phyloP scores from a whole-genome alignment of 2,329 filamentous ascomycete genomes.

The Colletotrichum musae region DNA sequence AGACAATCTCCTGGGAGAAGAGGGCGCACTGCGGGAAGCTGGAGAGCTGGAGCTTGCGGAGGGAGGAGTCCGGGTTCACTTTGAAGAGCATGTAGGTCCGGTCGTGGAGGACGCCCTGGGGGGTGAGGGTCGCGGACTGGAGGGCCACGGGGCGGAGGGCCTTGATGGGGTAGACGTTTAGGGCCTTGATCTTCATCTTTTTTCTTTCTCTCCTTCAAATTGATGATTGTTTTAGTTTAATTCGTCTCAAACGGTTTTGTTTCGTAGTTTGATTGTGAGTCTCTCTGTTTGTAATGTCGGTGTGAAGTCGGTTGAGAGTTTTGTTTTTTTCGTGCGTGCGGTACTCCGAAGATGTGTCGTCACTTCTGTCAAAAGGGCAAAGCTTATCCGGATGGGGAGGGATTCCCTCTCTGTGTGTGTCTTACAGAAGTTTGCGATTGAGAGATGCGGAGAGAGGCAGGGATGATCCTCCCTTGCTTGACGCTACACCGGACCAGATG shows the following conservation, averaged over 20 bases:
- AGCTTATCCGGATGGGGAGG: conserved; percentile 25
- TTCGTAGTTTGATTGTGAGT: too few relatives aligned
- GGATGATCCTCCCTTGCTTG: too few relatives aligned
- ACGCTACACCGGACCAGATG: too few relatives aligned
- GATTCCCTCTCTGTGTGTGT: conserved; percentile 1
- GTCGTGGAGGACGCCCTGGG: conserved; percentile 76
- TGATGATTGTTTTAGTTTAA: not conserved
- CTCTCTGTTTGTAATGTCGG: too few relatives aligned
- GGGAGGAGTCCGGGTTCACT: conserved; percentile 56
- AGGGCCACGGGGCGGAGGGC: conserved; percentile 75
- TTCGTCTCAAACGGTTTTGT: too few relatives aligned
- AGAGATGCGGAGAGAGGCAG: too few relatives aligned
- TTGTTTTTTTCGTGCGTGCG: conserved; percentile 6
- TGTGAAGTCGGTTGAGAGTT: conserved; percentile 32
- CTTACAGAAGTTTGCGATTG: too few relatives aligned
- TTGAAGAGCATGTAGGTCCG: conserved; percentile 79
- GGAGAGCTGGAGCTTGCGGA: conserved; percentile 73
- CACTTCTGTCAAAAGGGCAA: conserved; percentile 8
- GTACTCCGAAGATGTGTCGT: conserved; percentile 1
- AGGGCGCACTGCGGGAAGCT: conserved; percentile 72
- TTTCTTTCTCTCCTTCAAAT: too few relatives aligned
- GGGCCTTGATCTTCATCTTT: conserved; percentile 43
- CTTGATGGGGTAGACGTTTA: conserved; percentile 83
- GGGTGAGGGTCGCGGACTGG: conserved; percentile 65
- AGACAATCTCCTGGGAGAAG: conserved; percentile 71